Base-by-base conservation (phyloP, 1,139 yeast species). In the Suhomyces coccinellae region DNA sequence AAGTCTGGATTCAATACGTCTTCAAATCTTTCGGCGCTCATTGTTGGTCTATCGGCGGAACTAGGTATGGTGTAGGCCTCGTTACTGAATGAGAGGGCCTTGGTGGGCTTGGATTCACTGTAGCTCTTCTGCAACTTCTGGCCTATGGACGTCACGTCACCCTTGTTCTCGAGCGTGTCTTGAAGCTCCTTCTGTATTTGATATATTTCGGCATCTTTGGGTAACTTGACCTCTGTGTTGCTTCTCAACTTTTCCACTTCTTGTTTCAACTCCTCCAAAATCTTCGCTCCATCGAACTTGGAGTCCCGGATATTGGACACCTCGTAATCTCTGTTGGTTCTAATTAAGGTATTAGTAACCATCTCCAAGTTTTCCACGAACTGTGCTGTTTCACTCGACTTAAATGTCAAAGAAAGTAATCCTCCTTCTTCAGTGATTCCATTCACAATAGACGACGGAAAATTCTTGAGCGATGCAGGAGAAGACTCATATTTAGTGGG, bases 391-490 rank as follows among this genome's bases (percentile, higher is more conserved):
- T 65, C 69, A 16, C 73, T 61, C 1, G 78, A 68, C 50, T 74
- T 74, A 54, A 70, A 72, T 0, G 79, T 72, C 44, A 74, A 61
- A 4, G 77, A 69, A 35, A 64, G 65, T 29, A 74, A 59, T n/a
- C 79, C 79, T 10, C 75, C 75, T 52, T 73, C 75, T 13, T 60
- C 61, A 0, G 78, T 71, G n/a, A 69, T 59, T 2, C 79, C 79
- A 45, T 70, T 71, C 38, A 71, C 60, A 1, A 74, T 66, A 0
- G 77, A 70, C 2, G 75, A 71, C 11, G 75, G 76, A 40, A 63
- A 68, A 40, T 70, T 66, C 35, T 59, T 55, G 36, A 71, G 61
- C 1, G 69, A 56, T 17, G 70, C 73, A 17, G 61, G 58, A 4
- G 75, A 63, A 14, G 62, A 59, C 33, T 66, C 69, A 50, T 71